These are phyloP conservation scores for Scortechinia acanthostroma DNA, from an alignment of 2,329 filamentous ascomycete genomes.

Conservation along the genomic window DNA sequence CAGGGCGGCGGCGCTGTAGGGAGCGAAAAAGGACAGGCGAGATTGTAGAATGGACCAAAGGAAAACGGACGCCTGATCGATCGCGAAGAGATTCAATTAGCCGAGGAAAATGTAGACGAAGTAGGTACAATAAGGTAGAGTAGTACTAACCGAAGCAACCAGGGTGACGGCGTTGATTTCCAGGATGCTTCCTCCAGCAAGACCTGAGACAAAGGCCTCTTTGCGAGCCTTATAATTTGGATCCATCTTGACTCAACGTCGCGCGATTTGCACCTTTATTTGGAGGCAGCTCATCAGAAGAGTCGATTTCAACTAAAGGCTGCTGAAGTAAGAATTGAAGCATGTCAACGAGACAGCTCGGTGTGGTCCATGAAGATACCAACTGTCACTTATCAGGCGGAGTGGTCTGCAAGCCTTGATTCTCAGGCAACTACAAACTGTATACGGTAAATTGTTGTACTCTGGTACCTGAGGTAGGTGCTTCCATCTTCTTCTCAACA, in stretches of 20 bases:
- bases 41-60: slow-evolving; percentile 60
- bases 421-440: not conserved
- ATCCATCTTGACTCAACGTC: slow-evolving; percentile 2
- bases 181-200: slow-evolving; percentile 50
- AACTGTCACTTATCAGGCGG: too few species aligned
- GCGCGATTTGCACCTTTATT: too few species aligned
- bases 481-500: too few species aligned
- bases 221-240: slow-evolving; percentile 50
- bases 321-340: not conserved
- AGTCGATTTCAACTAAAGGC: not conserved
- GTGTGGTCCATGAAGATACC: too few species aligned
- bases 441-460: too few species aligned
- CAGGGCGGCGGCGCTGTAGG: slow-evolving; percentile 41
- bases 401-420: not conserved
- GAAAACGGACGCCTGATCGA: slow-evolving; percentile 40
- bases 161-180: slow-evolving; percentile 61
- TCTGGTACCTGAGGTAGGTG: too few species aligned
- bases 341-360: not conserved
- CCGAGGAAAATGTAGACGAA: not conserved
- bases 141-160: slow-evolving; percentile 47
- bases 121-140: not conserved
- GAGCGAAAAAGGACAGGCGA: slow-evolving; percentile 49
- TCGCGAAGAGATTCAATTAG: too few species aligned
- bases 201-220: slow-evolving; percentile 60
- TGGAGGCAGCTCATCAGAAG: not conserved